These are phyloP conservation scores for Serendipita sp. DNA, from an alignment of 768 basidiomycete genomes.

Conservation along the genomic window DNA sequence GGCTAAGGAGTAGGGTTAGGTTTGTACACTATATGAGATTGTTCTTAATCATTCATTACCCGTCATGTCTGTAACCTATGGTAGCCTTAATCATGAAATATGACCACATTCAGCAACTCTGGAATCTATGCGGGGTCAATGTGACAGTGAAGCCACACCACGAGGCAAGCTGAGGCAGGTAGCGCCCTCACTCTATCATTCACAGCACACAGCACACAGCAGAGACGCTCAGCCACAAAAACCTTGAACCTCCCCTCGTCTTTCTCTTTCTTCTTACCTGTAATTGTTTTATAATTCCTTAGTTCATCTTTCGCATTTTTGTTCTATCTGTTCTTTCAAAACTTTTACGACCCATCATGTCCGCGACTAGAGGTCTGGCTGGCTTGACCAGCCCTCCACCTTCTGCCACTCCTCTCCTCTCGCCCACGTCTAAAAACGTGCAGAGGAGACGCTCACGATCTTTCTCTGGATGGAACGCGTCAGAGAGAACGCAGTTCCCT, in stretches of 20 bases:
- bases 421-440: neutral
- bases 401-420: neutral
- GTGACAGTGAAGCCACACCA: neutral
- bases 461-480: neutral
- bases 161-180: neutral
- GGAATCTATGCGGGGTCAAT: neutral
- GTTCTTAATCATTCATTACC: too few relatives aligned
- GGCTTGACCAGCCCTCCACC: neutral
- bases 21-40: too few relatives aligned
- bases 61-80: too few relatives aligned
- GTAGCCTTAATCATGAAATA: too few relatives aligned
- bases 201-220: too few relatives aligned
- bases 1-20: too few relatives aligned
- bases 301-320: neutral
- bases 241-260: neutral
- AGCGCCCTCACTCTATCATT: neutral
- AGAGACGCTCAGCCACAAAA: neutral
- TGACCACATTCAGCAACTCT: too few relatives aligned
- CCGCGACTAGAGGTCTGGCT: neutral
- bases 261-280: neutral
- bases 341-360: neutral
- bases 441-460: neutral
- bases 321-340: neutral
- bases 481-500: neutral
- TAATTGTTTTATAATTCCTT: neutral